Conservation (phyloP, 179 eudicot genomes). For the Pouteria campechiana region DNA sequence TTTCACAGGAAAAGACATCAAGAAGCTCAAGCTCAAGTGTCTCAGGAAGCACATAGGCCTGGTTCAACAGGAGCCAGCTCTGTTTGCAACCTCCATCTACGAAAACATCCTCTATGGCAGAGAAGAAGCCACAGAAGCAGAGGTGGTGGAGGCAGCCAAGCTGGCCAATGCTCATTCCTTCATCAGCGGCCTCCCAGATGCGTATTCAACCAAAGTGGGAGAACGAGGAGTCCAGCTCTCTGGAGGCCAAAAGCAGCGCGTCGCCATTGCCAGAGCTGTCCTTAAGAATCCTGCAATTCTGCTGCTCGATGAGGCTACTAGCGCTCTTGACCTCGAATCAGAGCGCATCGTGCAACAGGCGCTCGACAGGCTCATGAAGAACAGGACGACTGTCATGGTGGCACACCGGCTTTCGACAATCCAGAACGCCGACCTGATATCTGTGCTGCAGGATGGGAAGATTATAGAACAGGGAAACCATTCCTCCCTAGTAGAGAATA, state of each 20-base stretch:
- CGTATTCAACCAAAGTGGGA: conserved; percentile 88
- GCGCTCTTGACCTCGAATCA: conserved; percentile 83
- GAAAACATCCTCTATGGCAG: conserved; percentile 90
- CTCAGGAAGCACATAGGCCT: conserved; percentile 74
- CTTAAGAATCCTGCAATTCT: conserved; percentile 71
- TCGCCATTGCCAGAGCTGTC: conserved; percentile 92
- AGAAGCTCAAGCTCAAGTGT: conserved; percentile 67
- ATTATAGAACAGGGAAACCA: conserved; percentile 72
- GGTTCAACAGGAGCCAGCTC: conserved; percentile 95
- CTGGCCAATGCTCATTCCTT: conserved; percentile 82
- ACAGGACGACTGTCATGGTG: conserved; percentile 75
- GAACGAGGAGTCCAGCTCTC: conserved; percentile 90
- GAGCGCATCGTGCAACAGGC: conserved; percentile 88
- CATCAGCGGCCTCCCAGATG: conserved; percentile 86
- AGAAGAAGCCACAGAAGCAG: conserved; percentile 79
- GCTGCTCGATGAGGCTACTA: conserved; percentile 86
- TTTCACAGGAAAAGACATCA: conserved; percentile 66
- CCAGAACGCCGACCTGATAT: conserved; percentile 65
- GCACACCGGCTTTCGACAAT: conserved; percentile 91
- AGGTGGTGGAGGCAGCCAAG: conserved; percentile 88
- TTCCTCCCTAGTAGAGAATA: conserved; percentile 55
- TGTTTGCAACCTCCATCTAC: conserved; percentile 80
- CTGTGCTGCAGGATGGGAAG: conserved; percentile 84
- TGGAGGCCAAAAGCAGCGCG: conserved; percentile 95
- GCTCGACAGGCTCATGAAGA: conserved; percentile 72